Base-by-base conservation (phyloP, 116 monocot genomes). In the Papilionanthe hybrid region DNA sequence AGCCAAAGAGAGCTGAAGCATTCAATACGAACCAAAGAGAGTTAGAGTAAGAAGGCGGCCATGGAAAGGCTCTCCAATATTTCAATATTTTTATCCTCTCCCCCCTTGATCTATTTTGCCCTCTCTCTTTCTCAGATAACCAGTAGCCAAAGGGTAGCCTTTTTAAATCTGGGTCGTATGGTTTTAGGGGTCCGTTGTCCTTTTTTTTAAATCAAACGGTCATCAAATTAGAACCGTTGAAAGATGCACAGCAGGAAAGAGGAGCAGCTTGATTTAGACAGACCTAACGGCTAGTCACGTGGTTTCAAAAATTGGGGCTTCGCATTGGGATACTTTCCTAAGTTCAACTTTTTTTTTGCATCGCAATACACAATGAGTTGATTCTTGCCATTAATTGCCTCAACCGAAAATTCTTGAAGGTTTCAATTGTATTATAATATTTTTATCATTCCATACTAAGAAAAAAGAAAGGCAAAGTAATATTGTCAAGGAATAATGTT, bases 221-320 rank as follows among this genome's bases (percentile, higher is more conserved):
- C 83, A 84, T 79, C 75, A 69, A 71, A 84, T 79, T 5, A 17
- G 48, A 84, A 79, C 87, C 93, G 89, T 93, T 89, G 78, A 86
- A 93, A 88, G 22, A 32, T 5, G 27, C 5, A 75, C 27, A 75
- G 75, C 37, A 25, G 69, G 69, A 71, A 56, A 78, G 45, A 23
- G 45, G 55, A 37, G 32, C 4, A n/a, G 19, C 73, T 18, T 8
- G 73, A 73, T 73, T 43, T 44, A 73, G 73, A 44, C 19, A 15
- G 29, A 30, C 32, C 44, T 44, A 73, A 73, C 73, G 48, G 79
- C 76, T 83, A 23, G 23, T 42, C 83, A 77, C 60, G 76, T 83
- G 80, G 76, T 79, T 86, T 86, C 72, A 72, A 83, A 27, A 27
- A 58, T n/a, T 10, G 43, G 30, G 63, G 32, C 27, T 4, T 18